Evolutionary conservation across 306 rosid genomes (phyloP).

Genomic region (Vigna mungo): DNA sequence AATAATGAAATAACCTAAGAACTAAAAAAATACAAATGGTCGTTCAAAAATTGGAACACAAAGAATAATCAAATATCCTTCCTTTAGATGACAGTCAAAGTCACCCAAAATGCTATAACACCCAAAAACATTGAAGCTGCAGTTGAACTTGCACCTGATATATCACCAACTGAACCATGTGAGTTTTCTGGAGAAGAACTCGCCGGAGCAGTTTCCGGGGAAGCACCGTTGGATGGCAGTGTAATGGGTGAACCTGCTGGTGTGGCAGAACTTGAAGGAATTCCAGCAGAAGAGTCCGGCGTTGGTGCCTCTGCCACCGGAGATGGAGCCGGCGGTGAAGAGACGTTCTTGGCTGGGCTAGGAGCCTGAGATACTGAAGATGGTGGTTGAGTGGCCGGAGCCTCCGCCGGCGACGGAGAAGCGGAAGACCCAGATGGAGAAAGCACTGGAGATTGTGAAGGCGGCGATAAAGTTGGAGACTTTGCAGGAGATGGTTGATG

Average conservation of each 20-base stretch:
- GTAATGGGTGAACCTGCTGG: slow-evolving; percentile 60
- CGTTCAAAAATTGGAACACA: not conserved
- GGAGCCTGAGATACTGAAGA: slow-evolving; percentile 52
- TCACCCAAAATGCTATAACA: slow-evolving; percentile 54
- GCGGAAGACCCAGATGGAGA: slow-evolving; percentile 31
- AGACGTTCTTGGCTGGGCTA: slow-evolving; percentile 54
- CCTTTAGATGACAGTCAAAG: slow-evolving; percentile 51
- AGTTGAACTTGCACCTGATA: slow-evolving; percentile 56
- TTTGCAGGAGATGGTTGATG: slow-evolving; percentile 55
- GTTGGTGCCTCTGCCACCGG: slow-evolving; percentile 54
- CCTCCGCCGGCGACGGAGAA: slow-evolving; percentile 40
- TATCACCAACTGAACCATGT: slow-evolving; percentile 56
- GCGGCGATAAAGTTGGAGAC: slow-evolving; percentile 67
- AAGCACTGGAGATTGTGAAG: slow-evolving; percentile 54
- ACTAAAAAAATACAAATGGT: not conserved
- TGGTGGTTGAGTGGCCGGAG: slow-evolving; percentile 50
- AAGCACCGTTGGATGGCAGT: slow-evolving; percentile 58
- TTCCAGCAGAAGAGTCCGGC: slow-evolving; percentile 48
- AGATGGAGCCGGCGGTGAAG: slow-evolving; percentile 58
- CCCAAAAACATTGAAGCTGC: slow-evolving; percentile 49
- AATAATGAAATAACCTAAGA: not conserved
- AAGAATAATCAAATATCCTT: not conserved
- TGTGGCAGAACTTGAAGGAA: slow-evolving; percentile 66
- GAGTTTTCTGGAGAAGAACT: slow-evolving; percentile 67
- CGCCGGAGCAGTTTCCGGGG: slow-evolving; percentile 61